Conservation (phyloP, 768 basidiomycete genomes). For the Nidula microcarpa region DNA sequence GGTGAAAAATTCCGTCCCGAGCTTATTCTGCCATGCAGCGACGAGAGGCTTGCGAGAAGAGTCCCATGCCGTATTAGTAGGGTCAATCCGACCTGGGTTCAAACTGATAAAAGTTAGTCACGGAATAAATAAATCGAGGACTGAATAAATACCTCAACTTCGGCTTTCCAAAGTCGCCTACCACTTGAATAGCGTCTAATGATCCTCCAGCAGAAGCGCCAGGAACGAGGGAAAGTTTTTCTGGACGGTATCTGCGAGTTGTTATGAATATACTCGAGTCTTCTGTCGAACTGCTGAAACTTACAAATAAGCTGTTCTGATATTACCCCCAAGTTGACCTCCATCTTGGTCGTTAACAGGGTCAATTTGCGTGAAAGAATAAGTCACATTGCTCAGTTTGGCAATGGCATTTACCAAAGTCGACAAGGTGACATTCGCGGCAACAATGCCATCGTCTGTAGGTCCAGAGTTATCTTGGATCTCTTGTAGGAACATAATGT, state of each 20-base stretch:
- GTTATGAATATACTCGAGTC: neutral
- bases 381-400: constrained; percentile 36
- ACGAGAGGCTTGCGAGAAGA: constrained; percentile 58
- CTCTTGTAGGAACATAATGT: constrained; percentile 63
- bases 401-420: constrained; percentile 48
- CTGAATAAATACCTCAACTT: constrained; percentile 34
- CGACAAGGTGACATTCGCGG: constrained; percentile 48
- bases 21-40: constrained; percentile 48
- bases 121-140: neutral
- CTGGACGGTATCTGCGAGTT: constrained; percentile 38
- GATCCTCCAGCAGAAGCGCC: constrained; percentile 46
- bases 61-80: constrained; percentile 50
- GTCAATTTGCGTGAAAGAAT: constrained; percentile 45
- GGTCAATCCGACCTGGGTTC: constrained; percentile 63
- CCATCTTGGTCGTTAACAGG: constrained; percentile 56
- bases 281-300: constrained; percentile 6
- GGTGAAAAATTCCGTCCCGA: constrained; percentile 47
- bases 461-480: constrained; percentile 58
- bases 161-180: constrained; percentile 24
- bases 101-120: constrained; percentile 28
- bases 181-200: constrained; percentile 37
- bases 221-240: constrained; percentile 42
- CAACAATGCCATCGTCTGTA: constrained; percentile 49
- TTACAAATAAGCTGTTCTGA: constrained; percentile 54
- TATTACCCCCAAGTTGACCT: constrained; percentile 61